Conservation (phyloP, 257 asterid genomes). For the Parsonsia alboflavescens region DNA sequence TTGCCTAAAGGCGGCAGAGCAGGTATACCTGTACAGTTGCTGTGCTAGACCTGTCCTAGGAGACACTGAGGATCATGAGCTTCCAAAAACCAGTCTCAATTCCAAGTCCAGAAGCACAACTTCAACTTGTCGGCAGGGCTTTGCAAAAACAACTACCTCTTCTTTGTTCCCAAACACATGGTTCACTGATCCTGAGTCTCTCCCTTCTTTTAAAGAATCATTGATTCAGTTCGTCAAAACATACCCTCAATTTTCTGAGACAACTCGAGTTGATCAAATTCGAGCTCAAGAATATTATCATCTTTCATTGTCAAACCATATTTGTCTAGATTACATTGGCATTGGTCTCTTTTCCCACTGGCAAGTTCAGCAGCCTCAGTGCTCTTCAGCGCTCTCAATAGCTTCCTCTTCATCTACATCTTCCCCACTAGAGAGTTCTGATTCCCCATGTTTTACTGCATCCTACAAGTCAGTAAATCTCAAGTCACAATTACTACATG, state of each 20-base stretch:
- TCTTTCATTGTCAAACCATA: slow-evolving; percentile 52
- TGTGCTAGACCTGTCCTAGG: slow-evolving; percentile 42
- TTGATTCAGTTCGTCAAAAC: slow-evolving; percentile 49
- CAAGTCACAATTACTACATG: slow-evolving; percentile 58
- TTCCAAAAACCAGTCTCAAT: slow-evolving; percentile 1
- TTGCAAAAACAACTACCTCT: slow-evolving; percentile 45
- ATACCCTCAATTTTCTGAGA: slow-evolving; percentile 63
- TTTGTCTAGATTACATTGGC: slow-evolving; percentile 81
- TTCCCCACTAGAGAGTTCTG: slow-evolving; percentile 20
- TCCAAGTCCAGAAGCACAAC: slow-evolving; percentile 44
- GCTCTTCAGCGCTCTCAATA: slow-evolving; percentile 11
- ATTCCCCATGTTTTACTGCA: slow-evolving; percentile 44
- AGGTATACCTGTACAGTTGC: slow-evolving; percentile 45
- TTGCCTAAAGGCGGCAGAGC: slow-evolving; percentile 39
- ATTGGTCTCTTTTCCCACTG: slow-evolving; percentile 80
- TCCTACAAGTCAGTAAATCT: slow-evolving; percentile 60
- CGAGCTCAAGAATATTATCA: slow-evolving; percentile 69
- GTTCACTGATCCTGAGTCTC: slow-evolving; percentile 74
- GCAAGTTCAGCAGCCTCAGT: slow-evolving; percentile 40
- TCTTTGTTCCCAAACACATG: slow-evolving; percentile 56
- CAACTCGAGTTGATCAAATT: slow-evolving; percentile 52
- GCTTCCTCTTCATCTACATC: slow-evolving; percentile 34
- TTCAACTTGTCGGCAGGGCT: slow-evolving; percentile 49
- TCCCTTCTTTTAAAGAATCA: slow-evolving; percentile 69
- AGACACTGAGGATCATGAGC: slow-evolving; percentile 16